Conservation (phyloP, 306 rosid genomes). For the Sphenostylis stenocarpa region DNA sequence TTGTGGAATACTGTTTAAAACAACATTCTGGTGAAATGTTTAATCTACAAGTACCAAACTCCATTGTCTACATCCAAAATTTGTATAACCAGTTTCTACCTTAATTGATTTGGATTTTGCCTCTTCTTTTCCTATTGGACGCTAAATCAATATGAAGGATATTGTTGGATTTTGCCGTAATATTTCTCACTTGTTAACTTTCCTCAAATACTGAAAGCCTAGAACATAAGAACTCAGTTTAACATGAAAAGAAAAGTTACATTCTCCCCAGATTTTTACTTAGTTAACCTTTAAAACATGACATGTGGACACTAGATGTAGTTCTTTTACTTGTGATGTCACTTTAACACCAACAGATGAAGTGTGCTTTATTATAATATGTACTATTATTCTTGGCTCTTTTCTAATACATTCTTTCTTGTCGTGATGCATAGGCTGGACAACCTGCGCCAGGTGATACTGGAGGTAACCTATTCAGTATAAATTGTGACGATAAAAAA, state of each 20-base stretch:
- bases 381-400: constrained; percentile 4
- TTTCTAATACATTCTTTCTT: constrained; percentile 13
- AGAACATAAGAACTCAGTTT: not conserved
- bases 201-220: not conserved
- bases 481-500: constrained; percentile 49
- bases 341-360: constrained; percentile 10
- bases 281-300: not conserved
- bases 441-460: constrained; percentile 48
- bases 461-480: constrained; percentile 45
- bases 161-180: not conserved
- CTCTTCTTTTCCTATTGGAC: constrained; percentile 16
- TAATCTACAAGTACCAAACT: constrained; percentile 19
- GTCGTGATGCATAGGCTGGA: constrained; percentile 56
- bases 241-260: not conserved
- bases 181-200: not conserved
- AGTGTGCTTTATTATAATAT: constrained; percentile 5
- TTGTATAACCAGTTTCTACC: constrained; percentile 18
- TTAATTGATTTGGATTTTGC: not conserved
- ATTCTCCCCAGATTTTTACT: not conserved
- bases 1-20: not conserved
- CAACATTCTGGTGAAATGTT: not conserved
- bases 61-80: constrained; percentile 1
- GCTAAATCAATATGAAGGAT: constrained; percentile 10
- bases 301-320: not conserved
- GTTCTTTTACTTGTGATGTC: constrained; percentile 9